Conservation (phyloP, 345 rosid species). For the Theobroma cacao region DNA sequence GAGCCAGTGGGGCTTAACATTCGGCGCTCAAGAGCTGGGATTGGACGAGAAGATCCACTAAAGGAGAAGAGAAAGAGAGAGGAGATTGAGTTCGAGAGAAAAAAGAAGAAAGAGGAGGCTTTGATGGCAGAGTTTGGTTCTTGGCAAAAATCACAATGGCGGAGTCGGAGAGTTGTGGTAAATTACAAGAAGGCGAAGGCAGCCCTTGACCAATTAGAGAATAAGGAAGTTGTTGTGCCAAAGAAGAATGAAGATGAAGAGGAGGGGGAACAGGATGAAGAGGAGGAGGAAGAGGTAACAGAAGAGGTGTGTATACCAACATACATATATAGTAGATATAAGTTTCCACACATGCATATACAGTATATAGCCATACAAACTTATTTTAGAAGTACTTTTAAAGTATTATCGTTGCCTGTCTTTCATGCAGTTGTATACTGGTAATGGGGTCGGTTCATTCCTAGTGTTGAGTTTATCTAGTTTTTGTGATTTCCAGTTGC, state of each 20-base stretch:
- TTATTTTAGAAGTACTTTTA: background rate
- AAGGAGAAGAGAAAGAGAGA: constrained; percentile 81
- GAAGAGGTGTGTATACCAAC: constrained; percentile 52
- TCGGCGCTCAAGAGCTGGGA: constrained; percentile 81
- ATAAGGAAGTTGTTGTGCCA: constrained; percentile 57
- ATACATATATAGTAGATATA: background rate
- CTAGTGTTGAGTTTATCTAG: constrained; percentile 1
- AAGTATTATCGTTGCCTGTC: background rate
- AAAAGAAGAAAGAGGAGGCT: constrained; percentile 52
- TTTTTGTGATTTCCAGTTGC: background rate
- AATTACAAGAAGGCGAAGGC: constrained; percentile 82
- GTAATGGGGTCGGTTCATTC: background rate
- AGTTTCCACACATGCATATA: background rate
- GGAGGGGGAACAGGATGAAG: constrained; percentile 48
- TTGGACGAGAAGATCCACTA: constrained; percentile 78
- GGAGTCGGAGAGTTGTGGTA: constrained; percentile 52
- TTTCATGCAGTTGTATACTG: background rate
- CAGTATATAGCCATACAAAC: background rate
- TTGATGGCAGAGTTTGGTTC: constrained; percentile 80
- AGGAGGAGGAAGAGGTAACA: constrained; percentile 69
- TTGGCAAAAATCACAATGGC: constrained; percentile 82
- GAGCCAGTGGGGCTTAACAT: constrained; percentile 83
- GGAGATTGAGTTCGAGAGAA: constrained; percentile 55
- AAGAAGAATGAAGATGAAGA: constrained; percentile 58
- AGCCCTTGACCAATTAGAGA: constrained; percentile 88